Conservation (phyloP, 1,284 basidiomycete genomes). For the Puccinia triticina region DNA sequence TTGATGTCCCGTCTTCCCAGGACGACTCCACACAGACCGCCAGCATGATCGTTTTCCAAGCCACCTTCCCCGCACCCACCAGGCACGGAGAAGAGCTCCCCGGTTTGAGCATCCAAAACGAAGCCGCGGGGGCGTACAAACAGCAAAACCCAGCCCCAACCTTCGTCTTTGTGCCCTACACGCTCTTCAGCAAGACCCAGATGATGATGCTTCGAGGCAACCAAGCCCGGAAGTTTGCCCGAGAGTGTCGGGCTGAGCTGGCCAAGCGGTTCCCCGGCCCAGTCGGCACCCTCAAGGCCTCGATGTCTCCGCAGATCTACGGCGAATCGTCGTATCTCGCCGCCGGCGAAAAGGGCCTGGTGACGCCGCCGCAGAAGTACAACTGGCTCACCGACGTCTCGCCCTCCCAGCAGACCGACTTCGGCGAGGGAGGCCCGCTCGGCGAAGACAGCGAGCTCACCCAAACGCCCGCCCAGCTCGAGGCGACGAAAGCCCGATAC, state of each 20-base stretch:
- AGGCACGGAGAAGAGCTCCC: constrained; percentile 60
- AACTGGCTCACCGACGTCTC: neutral
- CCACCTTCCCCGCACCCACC: constrained; percentile 61
- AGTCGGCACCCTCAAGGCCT: neutral
- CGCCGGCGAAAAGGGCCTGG: neutral
- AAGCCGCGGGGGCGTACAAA: constrained; percentile 56
- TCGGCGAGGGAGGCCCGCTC: neutral
- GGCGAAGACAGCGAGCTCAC: neutral
- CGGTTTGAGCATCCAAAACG: constrained; percentile 56
- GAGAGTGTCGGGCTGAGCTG: constrained; percentile 60
- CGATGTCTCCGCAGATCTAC: constrained; percentile 8
- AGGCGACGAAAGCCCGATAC: neutral
- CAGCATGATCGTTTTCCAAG: constrained; percentile 63
- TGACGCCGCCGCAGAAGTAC: constrained; percentile 11
- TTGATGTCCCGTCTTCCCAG: constrained; percentile 62
- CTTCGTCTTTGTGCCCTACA: constrained; percentile 65
- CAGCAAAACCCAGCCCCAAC: constrained; percentile 62
- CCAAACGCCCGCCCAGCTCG: constrained; percentile 8
- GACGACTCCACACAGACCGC: constrained; percentile 59
- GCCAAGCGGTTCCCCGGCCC: constrained; percentile 59
- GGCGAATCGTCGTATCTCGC: neutral
- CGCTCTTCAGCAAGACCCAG: constrained; percentile 64
- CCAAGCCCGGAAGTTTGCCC: constrained; percentile 61
- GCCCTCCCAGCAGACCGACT: constrained; percentile 5
- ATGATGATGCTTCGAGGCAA: constrained; percentile 62